Evolutionary conservation across 2,329 filamentous ascomycete species (phyloP), one percentile per base, ranked within the genome.

Genomic region (Neonectria ditissima): DNA sequence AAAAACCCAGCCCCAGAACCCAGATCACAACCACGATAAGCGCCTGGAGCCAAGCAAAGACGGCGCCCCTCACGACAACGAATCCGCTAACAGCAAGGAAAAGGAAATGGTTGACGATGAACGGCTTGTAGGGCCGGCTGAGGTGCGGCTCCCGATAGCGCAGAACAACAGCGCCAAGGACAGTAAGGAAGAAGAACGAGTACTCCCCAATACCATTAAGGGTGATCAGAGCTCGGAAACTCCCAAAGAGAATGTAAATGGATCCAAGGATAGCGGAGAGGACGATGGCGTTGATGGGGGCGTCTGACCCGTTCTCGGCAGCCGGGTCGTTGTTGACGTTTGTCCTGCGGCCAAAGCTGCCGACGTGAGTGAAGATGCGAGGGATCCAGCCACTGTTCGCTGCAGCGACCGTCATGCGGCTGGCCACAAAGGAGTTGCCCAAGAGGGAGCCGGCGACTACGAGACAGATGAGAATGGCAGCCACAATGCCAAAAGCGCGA

Each of bases 181-280:
- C 87, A 0, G 87, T 87, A 30, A 89, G 79, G 70, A 90, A 88
- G 77, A 90, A 90, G 75, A 90, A 90, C 0, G 87, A 84, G 72
- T 87, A 90, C 69, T 88, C 86, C 14, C 84, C 86, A 4, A 88
- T 76, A 0, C 86, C 86, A 55, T 87, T 87, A 67, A 88, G 88
- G 0, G 87, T 89, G 11, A 90, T 70, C 0, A 90, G 82, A 0
- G 85, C 84, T 34, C 87, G 83, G 77, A 90, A 90, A 73, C 82
- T 87, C 18, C 88, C 88, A 0, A 88, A 78, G 1, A 88, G 70
- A 32, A 90, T 88, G 73, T 90, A 90, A 1, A 88, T 59, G 0
- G 86, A 73, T 0, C 86, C 85, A 0, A 88, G 77, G 0, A 82
- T 18, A 0, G 82, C 79, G 0, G 83, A 83, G 0, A 88, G 78